phyloP scores from a whole-genome alignment of 2,329 filamentous ascomycete species.

The Colletotrichum truncatum region DNA sequence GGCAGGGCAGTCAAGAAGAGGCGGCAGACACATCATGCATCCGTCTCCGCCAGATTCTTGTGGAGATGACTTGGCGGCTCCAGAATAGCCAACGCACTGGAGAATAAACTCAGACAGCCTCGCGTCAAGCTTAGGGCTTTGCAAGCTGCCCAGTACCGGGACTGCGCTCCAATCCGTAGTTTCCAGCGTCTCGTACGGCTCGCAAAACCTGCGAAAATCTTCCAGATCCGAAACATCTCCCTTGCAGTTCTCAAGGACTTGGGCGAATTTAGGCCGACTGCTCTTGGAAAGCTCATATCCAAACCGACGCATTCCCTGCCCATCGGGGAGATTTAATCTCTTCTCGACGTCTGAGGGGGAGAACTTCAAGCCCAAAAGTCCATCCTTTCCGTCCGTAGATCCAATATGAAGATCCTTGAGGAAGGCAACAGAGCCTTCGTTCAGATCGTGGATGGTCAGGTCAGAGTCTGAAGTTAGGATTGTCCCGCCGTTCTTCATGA shows the following conservation, averaged over 20 bases:
- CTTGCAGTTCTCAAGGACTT: slow-evolving; percentile 29
- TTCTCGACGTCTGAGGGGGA: slow-evolving; percentile 47
- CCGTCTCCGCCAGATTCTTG: slow-evolving; percentile 27
- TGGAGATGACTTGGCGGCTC: slow-evolving; percentile 43
- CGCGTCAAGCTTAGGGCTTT: slow-evolving; percentile 41
- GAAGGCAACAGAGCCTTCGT: slow-evolving; percentile 72
- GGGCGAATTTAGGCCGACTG: slow-evolving; percentile 34
- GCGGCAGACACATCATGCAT: slow-evolving; percentile 69
- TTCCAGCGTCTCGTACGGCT: slow-evolving; percentile 38
- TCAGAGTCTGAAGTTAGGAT: slow-evolving; percentile 90
- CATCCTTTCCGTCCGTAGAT: slow-evolving; percentile 30
- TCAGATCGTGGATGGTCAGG: slow-evolving; percentile 78
- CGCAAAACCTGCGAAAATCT: slow-evolving; percentile 40
- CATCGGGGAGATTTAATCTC: slow-evolving; percentile 49
- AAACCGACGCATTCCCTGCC: slow-evolving; percentile 40
- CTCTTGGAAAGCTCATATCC: slow-evolving; percentile 46
- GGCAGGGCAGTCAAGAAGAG: slow-evolving; percentile 66
- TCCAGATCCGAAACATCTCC: slow-evolving; percentile 25
- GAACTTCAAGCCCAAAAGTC: slow-evolving; percentile 34
- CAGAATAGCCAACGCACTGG: slow-evolving; percentile 40
- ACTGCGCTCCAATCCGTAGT: slow-evolving; percentile 23
- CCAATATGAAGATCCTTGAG: slow-evolving; percentile 68
- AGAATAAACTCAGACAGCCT: slow-evolving; percentile 49
- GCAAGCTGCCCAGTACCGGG: background rate
- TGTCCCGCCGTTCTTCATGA: slow-evolving; percentile 61